Base-by-base conservation (phyloP, 169 alveolate species). In the Plasmodium coatneyi region DNA sequence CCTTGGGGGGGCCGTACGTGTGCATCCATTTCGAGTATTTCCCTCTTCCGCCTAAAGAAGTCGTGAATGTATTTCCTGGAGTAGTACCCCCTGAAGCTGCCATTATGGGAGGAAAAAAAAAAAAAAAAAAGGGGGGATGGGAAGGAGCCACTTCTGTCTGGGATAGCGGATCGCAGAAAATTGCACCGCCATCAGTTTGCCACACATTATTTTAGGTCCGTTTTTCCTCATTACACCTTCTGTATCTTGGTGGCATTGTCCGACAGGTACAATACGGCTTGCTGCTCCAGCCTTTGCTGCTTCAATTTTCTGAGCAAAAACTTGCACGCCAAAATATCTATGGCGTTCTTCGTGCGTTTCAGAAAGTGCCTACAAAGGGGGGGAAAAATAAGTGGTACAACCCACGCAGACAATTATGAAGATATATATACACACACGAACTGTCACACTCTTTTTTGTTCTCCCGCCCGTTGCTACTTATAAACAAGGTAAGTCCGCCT, bases 61-160 rank as follows among this genome's bases (percentile, higher is more conserved):
- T 87, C 87, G 81, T 87, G 93, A 25, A 87, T 60, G 46, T 87
- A 87, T 87, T 87, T 87, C 82, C 93, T 87, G 32, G 93, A 87
- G 41, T 78, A 87, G 25, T 22, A 87, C 22, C 93, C 93, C 30
- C 93, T 78, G 66, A 78, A 87, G 28, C 93, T 87, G 60, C 32
- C 30, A 39, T 19, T 30, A 54, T 74, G 25, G 41, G 10, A 72
- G 28, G 9, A 16, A 72, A 72, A 72, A 72, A 72, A 14, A 1
- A 32, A n/a, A n/a, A 72, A 14, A 1, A 32, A n/a, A n/a, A 36
- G 41, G 36, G 71, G 10, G 30, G 5, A 28, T 39, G 72, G 49
- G 34, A 16, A 39, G 36, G 43, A 54, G 12, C 34, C 19, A 82
- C 28, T 9, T 28, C 28, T 60, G 19, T 36, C 10, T 41, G 30